Evolutionary conservation across 2,329 filamentous ascomycete genomes (phyloP), one percentile per base, ranked within the genome.

Genomic region (Colletotrichum tanaceti): DNA sequence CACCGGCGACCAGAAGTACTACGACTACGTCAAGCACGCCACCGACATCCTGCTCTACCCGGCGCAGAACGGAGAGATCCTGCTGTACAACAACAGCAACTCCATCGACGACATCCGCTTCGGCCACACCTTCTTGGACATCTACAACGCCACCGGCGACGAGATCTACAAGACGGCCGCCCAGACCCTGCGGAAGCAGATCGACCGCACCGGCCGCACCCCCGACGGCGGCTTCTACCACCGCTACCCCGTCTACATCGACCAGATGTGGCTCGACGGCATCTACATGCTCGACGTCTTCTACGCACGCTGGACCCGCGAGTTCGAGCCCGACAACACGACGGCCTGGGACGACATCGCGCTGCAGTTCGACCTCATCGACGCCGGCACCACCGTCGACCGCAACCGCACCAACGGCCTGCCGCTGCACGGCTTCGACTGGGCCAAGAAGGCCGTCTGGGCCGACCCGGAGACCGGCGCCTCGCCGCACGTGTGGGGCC

Each of bases 361-460:
- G 7, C 73, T 76, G 9, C 83, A 86, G 71, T 77, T 83, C 47
- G 76, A 81, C 35, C 75, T 83, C 6, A 77, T 86, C 57, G 65
- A 68, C 24, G 68, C 43, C 79, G 81, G 69, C 70, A 74, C 50
- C 80, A 83, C 65, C 81, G 79, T 67, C 0, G 68, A 67, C 67
- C 74, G 76, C 10, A 75, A 82, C 61, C 63, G 73, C 16, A 75
- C 75, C 16, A 80, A 79, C 0, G 79, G 81, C 0, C 77, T 87
- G 0, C 74, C 86, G 0, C 80, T 83, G 1, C 85, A 87, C 66
- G 85, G 85, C 20, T 87, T 86, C 70, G 85, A 87, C 65, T 79
- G 80, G 18, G 78, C 77, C 20, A 81, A 79, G 66, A 77, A 73
- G 14, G 83, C 84, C 24, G 74, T 79, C 1, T 87, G 85, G 85